Percentiles rank a stretch among this genome's conserved stretches.
These are phyloP conservation scores for Simplicillium aogashimaense DNA, from an alignment of 2,329 filamentous ascomycete species.

Conservation along the genomic window DNA sequence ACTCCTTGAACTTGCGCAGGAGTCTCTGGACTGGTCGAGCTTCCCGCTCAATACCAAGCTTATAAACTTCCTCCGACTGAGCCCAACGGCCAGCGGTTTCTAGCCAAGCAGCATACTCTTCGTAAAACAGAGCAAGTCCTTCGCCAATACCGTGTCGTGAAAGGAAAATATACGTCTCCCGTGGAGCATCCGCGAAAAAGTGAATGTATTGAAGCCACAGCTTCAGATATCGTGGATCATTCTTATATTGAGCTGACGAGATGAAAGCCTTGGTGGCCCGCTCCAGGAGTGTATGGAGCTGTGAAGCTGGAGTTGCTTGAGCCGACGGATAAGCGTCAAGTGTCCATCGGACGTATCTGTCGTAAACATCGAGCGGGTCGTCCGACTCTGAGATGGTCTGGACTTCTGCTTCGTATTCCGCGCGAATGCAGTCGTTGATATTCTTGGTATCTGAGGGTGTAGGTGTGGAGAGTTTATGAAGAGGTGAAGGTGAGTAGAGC, in stretches of 20 bases:
- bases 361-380: conserved; percentile 90
- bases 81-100: conserved; percentile 75
- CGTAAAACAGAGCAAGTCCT: conserved; percentile 81
- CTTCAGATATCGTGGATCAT: conserved; percentile 87
- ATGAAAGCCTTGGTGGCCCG: conserved; percentile 87
- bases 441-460: conserved; percentile 65
- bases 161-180: conserved; percentile 86
- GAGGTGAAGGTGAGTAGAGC: conserved; percentile 60
- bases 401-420: conserved; percentile 80
- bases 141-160: conserved; percentile 84
- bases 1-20: conserved; percentile 84
- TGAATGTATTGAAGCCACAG: conserved; percentile 92
- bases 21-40: conserved; percentile 74
- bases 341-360: conserved; percentile 96
- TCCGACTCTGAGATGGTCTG: conserved; percentile 74
- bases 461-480: conserved; percentile 48
- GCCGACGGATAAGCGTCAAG: conserved; percentile 90
- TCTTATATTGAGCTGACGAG: conserved; percentile 78
- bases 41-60: conserved; percentile 78
- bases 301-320: conserved; percentile 85
- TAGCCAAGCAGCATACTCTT: conserved; percentile 91
- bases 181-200: conserved; percentile 84
- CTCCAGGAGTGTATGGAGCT: conserved; percentile 79
- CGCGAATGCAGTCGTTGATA: conserved; percentile 68
- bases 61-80: conserved; percentile 91